Conservation (phyloP, 2,329 filamentous ascomycete genomes). For the Fusarium sp. region DNA sequence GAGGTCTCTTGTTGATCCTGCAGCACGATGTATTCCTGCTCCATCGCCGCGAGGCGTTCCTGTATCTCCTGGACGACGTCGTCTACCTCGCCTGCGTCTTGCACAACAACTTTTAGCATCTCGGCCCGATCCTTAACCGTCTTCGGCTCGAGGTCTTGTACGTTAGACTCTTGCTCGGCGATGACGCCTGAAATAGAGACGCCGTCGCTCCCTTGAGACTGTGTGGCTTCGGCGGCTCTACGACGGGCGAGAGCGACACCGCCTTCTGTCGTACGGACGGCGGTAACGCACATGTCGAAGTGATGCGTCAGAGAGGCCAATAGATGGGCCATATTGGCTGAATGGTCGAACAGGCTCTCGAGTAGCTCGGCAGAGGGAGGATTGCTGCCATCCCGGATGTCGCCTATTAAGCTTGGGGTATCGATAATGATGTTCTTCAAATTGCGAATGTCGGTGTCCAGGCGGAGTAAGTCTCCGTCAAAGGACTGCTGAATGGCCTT, state of each 20-base stretch:
- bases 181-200: conserved; percentile 77
- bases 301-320: conserved; percentile 86
- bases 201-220: conserved; percentile 60
- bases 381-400: conserved; percentile 51
- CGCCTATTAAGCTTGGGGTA: conserved; percentile 52
- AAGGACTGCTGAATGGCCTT: conserved; percentile 77
- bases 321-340: conserved; percentile 84
- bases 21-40: conserved; percentile 75
- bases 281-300: conserved; percentile 93
- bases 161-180: conserved; percentile 66
- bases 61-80: conserved; percentile 78
- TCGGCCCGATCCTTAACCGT: conserved; percentile 81
- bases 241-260: conserved; percentile 77
- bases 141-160: conserved; percentile 73
- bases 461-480: conserved; percentile 79
- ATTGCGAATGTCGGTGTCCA: conserved; percentile 79
- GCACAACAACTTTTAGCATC: conserved; percentile 83
- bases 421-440: conserved; percentile 71
- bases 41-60: conserved; percentile 82
- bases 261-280: conserved; percentile 89
- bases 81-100: conserved; percentile 77
- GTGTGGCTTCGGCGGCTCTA: conserved; percentile 74
- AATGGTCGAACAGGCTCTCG: conserved; percentile 77
- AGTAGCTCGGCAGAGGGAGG: conserved; percentile 66
- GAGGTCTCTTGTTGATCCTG: conserved; percentile 70